These are phyloP conservation scores for Podospora pseudoanserina DNA, from an alignment of 495 filamentous ascomycete species.

Conservation along the genomic window DNA sequence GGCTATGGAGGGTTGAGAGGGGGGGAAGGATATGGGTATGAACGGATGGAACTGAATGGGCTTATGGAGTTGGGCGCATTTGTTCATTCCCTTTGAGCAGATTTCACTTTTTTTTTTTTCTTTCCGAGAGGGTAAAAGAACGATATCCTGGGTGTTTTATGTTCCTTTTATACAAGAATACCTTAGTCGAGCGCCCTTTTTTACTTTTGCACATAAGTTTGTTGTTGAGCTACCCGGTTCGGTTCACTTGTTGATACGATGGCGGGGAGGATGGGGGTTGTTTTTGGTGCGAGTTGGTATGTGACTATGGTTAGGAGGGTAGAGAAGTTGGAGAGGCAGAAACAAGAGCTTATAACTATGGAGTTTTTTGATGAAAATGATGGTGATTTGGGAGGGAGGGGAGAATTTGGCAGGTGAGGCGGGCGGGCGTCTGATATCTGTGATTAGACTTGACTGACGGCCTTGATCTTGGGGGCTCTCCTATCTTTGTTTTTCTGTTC, in stretches of 20 bases:
- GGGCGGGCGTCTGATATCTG: neutral
- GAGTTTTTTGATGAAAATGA: neutral
- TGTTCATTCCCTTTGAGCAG: neutral
- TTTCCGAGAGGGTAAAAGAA: neutral
- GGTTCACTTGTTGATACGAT: no score
- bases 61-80: neutral
- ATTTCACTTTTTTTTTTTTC: no score
- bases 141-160: neutral
- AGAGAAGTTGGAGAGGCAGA: no score
- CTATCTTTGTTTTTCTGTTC: neutral
- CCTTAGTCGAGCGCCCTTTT: neutral
- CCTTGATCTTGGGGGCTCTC: neutral
- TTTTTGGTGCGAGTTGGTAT: no score
- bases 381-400: neutral
- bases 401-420: neutral
- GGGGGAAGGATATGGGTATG: neutral
- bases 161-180: neutral
- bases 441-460: neutral
- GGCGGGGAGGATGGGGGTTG: no score
- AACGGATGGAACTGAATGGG: neutral
- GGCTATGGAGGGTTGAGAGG: conserved; percentile 25
- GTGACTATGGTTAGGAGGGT: no score
- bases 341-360: no score
- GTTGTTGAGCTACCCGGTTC: neutral
- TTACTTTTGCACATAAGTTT: neutral